phyloP scores from a whole-genome alignment of 23 red algal genomes.

The Gracilaria gracilis region DNA sequence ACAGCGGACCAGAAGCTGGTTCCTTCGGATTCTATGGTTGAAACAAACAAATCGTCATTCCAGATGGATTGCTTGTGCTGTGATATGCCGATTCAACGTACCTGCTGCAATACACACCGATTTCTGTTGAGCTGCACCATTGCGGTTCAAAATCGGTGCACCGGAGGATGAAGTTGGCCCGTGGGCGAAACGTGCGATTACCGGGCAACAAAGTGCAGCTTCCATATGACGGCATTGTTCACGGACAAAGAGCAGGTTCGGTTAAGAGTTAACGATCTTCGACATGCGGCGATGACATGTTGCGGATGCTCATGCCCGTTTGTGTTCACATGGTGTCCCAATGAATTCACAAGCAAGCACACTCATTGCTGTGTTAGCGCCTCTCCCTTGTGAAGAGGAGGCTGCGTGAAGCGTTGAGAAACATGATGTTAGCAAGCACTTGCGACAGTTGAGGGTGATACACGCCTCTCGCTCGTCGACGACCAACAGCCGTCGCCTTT shows the following conservation, averaged over 20 bases:
- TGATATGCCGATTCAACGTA: background rate
- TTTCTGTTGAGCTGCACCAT: too few relatives aligned
- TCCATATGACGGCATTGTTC: too few relatives aligned
- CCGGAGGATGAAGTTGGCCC: too few relatives aligned
- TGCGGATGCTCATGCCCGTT: background rate
- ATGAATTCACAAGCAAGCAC: background rate
- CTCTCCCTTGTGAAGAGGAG: background rate
- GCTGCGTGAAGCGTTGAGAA: background rate
- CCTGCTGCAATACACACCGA: background rate
- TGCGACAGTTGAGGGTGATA: too few relatives aligned
- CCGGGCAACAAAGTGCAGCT: background rate
- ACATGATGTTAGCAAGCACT: background rate
- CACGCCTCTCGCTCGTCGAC: too few relatives aligned
- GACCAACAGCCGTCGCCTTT: too few relatives aligned
- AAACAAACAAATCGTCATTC: constrained; percentile 23
- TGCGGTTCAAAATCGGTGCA: too few relatives aligned
- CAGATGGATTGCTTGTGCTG: background rate
- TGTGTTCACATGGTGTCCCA: background rate
- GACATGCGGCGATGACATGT: background rate
- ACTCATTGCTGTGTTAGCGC: background rate
- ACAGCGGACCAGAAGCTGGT: background rate
- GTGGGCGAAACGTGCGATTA: background rate
- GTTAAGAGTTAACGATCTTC: background rate
- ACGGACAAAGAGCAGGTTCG: background rate
- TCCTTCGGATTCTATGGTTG: constrained; percentile 48